Evolutionary conservation across 2,329 filamentous ascomycete species (phyloP).

Genomic region (Hypoxylon sp.): DNA sequence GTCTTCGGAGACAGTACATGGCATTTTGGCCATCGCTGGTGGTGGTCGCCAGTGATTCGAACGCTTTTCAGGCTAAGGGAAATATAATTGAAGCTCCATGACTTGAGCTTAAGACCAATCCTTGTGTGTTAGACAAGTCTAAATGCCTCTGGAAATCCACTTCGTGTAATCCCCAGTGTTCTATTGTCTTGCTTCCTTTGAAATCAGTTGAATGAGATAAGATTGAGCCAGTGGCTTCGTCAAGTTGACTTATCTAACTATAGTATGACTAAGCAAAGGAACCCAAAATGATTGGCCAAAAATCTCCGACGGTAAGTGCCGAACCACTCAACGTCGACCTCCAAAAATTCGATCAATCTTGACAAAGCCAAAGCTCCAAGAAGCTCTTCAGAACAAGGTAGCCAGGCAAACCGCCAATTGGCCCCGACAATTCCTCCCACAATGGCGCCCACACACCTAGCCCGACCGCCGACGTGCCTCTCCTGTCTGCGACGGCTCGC

Average conservation of each 20-base stretch:
- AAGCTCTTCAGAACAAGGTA: conserved; percentile 16
- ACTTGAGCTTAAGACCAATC: no score
- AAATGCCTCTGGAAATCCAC: no score
- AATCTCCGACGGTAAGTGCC: conserved; percentile 37
- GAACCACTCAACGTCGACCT: conserved; percentile 28
- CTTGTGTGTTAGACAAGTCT: no score
- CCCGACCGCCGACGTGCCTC: conserved; percentile 53
- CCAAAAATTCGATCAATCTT: conserved; percentile 35
- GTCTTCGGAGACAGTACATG: no score
- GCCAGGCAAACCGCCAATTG: conserved; percentile 17
- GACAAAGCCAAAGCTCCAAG: conserved; percentile 30
- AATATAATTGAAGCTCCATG: no score
- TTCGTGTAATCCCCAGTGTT: no score
- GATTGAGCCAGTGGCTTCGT: no score
- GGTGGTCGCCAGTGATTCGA: no score
- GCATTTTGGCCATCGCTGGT: no score
- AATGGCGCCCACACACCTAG: conserved; percentile 47
- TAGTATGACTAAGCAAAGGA: not conserved
- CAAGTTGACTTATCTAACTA: no score
- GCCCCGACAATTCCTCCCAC: conserved; percentile 18
- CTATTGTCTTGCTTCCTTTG: no score
- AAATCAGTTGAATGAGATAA: not conserved
- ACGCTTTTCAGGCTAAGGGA: no score
- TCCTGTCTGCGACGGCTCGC: conserved; percentile 54
- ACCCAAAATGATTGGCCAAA: conserved; percentile 26